A percentile compares a stretch with the other conserved stretches of the same genome.
Evolutionary conservation across 2,329 filamentous ascomycete species (phyloP).

Genomic region (Phoma sp.): DNA sequence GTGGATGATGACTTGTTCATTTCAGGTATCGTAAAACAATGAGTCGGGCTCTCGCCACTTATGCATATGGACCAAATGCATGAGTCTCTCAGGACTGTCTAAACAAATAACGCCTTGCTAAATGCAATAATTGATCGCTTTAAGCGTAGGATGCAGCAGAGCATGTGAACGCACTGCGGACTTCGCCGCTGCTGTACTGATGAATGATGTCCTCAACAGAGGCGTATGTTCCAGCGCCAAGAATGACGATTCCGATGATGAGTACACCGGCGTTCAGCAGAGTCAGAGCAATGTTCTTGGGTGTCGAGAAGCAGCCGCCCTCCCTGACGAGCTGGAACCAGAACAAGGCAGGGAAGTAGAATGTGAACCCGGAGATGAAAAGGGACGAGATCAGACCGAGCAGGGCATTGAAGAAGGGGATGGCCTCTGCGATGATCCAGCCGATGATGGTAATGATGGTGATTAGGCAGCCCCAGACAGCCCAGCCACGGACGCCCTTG

Average conservation of each 20-base stretch:
- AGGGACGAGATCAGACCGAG: slow-evolving; percentile 67
- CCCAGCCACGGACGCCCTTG: slow-evolving; percentile 47
- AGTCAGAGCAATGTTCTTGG: slow-evolving; percentile 41
- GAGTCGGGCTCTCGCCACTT: too few relatives aligned
- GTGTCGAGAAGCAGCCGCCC: slow-evolving; percentile 49
- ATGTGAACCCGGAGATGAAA: slow-evolving; percentile 73
- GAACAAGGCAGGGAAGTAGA: slow-evolving; percentile 48
- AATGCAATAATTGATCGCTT: neutral
- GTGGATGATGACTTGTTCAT: neutral
- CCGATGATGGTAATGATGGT: slow-evolving; percentile 65
- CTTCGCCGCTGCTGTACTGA: slow-evolving; percentile 46
- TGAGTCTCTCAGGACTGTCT: neutral
- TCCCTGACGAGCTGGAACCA: slow-evolving; percentile 51
- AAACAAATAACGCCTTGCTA: slow-evolving; percentile 18
- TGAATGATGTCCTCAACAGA: slow-evolving; percentile 53
- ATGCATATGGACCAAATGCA: neutral
- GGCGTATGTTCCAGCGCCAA: slow-evolving; percentile 53
- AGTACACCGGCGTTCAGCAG: slow-evolving; percentile 38
- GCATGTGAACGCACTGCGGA: slow-evolving; percentile 52
- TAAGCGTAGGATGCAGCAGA: slow-evolving; percentile 39
- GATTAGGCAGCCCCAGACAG: slow-evolving; percentile 66
- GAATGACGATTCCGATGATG: slow-evolving; percentile 39
- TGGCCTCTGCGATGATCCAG: slow-evolving; percentile 72
- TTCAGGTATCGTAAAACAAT: slow-evolving; percentile 1
- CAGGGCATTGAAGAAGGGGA: slow-evolving; percentile 73